Evolutionary conservation across 2,329 filamentous ascomycete genomes (phyloP), one percentile per base, ranked within the genome.

Genomic region (Sporothrix phasma): DNA sequence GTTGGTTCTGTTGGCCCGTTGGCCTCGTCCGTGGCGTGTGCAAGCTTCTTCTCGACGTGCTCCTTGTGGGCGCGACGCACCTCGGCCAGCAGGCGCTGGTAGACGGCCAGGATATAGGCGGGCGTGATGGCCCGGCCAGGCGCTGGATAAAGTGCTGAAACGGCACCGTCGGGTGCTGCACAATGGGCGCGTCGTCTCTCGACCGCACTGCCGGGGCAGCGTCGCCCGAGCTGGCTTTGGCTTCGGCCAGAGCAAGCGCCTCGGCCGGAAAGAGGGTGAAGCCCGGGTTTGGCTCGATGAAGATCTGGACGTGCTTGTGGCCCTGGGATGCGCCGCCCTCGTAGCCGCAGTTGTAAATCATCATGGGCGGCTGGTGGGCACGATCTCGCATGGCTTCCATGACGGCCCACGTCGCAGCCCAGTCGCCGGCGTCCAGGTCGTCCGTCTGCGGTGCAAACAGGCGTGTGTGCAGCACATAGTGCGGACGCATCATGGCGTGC

Each of bases 341-440:
- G 47, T 75, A 74, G 15, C 78, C 78, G 60, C 77, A 78, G 66
- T 79, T 79, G 69, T 76, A 79, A 41, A 80, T 76, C 59, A 75
- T 70, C 69, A 79, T 73, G 31, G 73, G 73, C 26, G 66, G 3
- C 5, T 37, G 24, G 66, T 63, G 53, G 66, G 46, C 34, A 29
- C 19, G 46, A 34, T 58, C 22, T 17, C 64, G 19, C 62, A 75
- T 67, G 15, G 67, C 65, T 17, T 64, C 61, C 64, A 78, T 69
- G 6, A 75, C 70, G n/a, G 70, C 69, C 74, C 75, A 76, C 11
- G 73, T 69, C 1, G 76, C 73, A 5, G 70, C 66, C 47, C 77
- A 65, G 69, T 79, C 77, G 34, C 56, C 46, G 10, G 64, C 61
- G 46, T 75, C 72, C n/a, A 79, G 71, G 24, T 73, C 71, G 31